Conservation (phyloP, 2,329 filamentous ascomycete species). For the Neofusicoccum kwambonambiense region DNA sequence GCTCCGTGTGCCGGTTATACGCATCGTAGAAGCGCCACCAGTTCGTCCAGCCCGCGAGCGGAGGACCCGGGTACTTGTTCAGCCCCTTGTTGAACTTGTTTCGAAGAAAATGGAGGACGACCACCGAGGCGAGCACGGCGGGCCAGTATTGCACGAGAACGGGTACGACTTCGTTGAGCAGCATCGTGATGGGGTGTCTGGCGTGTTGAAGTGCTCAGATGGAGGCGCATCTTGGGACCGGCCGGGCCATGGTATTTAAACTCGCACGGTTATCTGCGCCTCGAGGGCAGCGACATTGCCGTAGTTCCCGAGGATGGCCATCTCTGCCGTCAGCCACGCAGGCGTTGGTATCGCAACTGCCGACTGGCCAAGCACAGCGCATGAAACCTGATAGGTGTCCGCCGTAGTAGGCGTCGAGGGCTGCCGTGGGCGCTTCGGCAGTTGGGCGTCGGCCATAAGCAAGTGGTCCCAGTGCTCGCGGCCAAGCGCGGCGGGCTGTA, state of each 20-base stretch:
- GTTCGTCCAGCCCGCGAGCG: slow-evolving; percentile 66
- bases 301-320: background rate
- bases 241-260: background rate
- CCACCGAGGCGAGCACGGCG: slow-evolving; percentile 31
- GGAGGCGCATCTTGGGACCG: background rate
- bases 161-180: slow-evolving; percentile 36
- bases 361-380: background rate
- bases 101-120: slow-evolving; percentile 37
- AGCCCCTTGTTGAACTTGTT: slow-evolving; percentile 57
- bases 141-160: slow-evolving; percentile 44
- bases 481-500: background rate
- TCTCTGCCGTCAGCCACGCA: background rate
- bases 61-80: slow-evolving; percentile 70
- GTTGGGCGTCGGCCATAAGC: slow-evolving; percentile 14
- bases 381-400: slow-evolving; percentile 5
- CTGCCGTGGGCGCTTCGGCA: background rate
- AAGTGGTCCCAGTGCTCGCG: background rate
- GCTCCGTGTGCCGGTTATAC: slow-evolving; percentile 61
- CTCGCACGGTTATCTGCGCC: background rate
- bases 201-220: slow-evolving; percentile 16
- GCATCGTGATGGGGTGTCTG: slow-evolving; percentile 26
- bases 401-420: background rate
- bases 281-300: background rate
- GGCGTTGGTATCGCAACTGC: background rate
- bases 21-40: slow-evolving; percentile 75